phyloP scores from a whole-genome alignment of 2,329 filamentous ascomycete genomes.

The Microdochium paspali region DNA sequence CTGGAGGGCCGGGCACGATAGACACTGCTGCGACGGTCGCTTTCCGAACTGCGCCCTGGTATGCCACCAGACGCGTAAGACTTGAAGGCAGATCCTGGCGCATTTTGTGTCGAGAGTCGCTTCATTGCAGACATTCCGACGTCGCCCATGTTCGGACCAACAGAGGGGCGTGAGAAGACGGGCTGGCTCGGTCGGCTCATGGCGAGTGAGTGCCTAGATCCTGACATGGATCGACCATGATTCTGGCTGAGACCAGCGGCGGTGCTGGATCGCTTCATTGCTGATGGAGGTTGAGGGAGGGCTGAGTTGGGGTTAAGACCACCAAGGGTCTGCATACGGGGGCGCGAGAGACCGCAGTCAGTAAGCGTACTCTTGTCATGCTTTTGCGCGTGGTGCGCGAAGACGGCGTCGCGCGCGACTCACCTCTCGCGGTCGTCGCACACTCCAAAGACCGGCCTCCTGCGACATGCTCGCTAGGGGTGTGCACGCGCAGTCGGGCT shows the following conservation, averaged over 20 bases:
- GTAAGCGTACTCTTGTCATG: not conserved
- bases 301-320: constrained; percentile 73
- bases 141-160: constrained; percentile 71
- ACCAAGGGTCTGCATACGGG: constrained; percentile 64
- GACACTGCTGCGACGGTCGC: constrained; percentile 72
- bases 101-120: constrained; percentile 69
- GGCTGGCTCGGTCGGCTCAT: constrained; percentile 77
- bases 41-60: constrained; percentile 35
- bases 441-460: constrained; percentile 81
- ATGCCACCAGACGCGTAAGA: constrained; percentile 53
- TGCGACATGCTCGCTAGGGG: constrained; percentile 57
- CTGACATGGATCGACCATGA: constrained; percentile 77
- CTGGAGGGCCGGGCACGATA: constrained; percentile 61
- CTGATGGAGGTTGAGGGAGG: constrained; percentile 84
- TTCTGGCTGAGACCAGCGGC: constrained; percentile 56
- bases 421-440: constrained; percentile 86
- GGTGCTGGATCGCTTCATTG: constrained; percentile 87
- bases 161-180: constrained; percentile 76
- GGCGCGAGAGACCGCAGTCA: constrained; percentile 2
- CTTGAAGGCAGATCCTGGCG: constrained; percentile 51
- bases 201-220: constrained; percentile 77
- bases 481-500: not conserved
- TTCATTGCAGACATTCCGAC: constrained; percentile 76
- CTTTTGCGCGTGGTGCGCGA: not conserved
- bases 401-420: constrained; percentile 16